Evolutionary conservation across 176 grass and related monocot genomes (phyloP).

Genomic region (maize (Zea mays)): DNA sequence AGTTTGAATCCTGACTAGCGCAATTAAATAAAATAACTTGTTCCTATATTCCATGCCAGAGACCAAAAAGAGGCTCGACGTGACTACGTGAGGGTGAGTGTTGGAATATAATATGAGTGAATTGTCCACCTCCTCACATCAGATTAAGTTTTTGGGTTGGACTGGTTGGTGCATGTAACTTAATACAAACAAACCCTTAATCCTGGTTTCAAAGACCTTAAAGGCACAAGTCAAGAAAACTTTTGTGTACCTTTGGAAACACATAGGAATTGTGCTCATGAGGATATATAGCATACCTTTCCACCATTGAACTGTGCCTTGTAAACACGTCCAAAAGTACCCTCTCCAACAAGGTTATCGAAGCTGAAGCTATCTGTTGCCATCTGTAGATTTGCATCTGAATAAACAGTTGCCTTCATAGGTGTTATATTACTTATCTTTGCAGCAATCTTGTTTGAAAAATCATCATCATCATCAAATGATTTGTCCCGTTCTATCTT

Average conservation of each 20-base stretch:
- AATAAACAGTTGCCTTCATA: slow-evolving; percentile 82
- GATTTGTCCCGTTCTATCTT: slow-evolving; percentile 72
- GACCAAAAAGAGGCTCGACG: too few species aligned
- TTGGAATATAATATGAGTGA: too few species aligned
- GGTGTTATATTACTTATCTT: slow-evolving; percentile 57
- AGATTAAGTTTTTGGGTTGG: too few species aligned
- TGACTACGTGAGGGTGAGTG: too few species aligned
- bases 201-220: slow-evolving; percentile 1
- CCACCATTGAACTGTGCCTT: slow-evolving; percentile 78
- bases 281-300: slow-evolving; percentile 57
- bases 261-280: slow-evolving; percentile 3
- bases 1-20: too few species aligned
- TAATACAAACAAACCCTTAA: not conserved
- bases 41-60: too few species aligned
- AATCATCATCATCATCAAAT: slow-evolving; percentile 81
- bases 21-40: too few species aligned
- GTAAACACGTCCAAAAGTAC: slow-evolving; percentile 92
- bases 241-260: slow-evolving; percentile 13
- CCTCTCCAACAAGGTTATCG: slow-evolving; percentile 89
- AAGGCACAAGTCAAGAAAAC: slow-evolving; percentile 12
- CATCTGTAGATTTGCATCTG: slow-evolving; percentile 92
- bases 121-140: too few species aligned
- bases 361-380: slow-evolving; percentile 88
- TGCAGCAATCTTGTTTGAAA: slow-evolving; percentile 52
- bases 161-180: too few species aligned